Evolutionary conservation across 2,329 filamentous ascomycete species (phyloP), one percentile per base, ranked within the genome.

Genomic region (Fusarium floridanum): DNA sequence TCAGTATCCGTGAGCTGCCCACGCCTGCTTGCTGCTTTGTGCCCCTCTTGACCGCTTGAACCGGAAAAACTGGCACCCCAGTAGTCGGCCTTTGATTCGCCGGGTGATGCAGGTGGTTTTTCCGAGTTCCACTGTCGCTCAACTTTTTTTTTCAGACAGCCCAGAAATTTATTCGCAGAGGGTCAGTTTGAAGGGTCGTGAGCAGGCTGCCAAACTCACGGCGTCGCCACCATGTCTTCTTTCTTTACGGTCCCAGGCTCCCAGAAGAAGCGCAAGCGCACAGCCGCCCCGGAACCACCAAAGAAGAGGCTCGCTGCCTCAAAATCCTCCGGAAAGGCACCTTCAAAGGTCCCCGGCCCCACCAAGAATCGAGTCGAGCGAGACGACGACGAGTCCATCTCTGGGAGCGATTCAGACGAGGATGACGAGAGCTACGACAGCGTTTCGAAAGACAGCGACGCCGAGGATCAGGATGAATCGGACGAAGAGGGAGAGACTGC

Each of bases 191-290:
- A 79, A 74, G 29, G 29, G 72, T 76, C 67, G 74, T 73, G 68
- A 77, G 69, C 67, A 80, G 71, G 71, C 74, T 80, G 71, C 71
- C 74, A 76, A 78, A 71, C 56, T 68, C 63, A 65, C 73, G 73
- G 63, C 70, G 55, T 68, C 77, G 72, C 79, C 77, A 86, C 75
- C 76, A 97, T 97, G 95, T 97, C 96, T 80, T 98, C 95, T 43
- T 99, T 98, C 85, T 99, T 99, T 85, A 98, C 95, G 61, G 87
- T 93, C 43, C 95, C 97, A 7, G 93, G 93, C 45, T 93, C 93
- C 61, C 93, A 96, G 81, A 94, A 94, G 86, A 98, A 98, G 89
- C 89, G 97, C 79, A 98, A 98, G 88, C 90, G 95, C 71, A 80
- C 86, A 8, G 83, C 86, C 66, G 87, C 88, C 29, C 81, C 85